Conservation (phyloP, 345 rosid genomes). For the Corymbia maculata region DNA sequence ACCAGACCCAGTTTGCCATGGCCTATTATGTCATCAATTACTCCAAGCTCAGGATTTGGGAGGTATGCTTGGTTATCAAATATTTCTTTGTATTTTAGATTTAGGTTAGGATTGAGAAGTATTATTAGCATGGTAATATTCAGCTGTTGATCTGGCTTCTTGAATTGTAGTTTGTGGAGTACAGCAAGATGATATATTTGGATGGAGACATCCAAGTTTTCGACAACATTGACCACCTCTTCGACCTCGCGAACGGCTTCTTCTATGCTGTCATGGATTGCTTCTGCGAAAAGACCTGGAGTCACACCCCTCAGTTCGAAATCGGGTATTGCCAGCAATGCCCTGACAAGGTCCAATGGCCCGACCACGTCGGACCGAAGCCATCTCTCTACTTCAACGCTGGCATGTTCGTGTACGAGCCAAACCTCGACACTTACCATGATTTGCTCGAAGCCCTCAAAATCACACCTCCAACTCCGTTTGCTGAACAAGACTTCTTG, state of each 20-base stretch:
- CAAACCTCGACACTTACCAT: neutral
- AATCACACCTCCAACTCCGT: neutral
- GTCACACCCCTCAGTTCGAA: neutral
- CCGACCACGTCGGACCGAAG: neutral
- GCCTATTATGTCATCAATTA: neutral
- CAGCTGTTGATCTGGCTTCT: neutral
- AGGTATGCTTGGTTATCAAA: conserved; percentile 2
- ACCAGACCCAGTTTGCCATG: neutral
- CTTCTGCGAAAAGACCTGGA: conserved; percentile 43
- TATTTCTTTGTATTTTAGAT: neutral
- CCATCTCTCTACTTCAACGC: neutral
- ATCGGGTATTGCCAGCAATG: neutral
- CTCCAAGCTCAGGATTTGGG: conserved; percentile 7
- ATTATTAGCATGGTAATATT: neutral
- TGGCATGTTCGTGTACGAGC: neutral
- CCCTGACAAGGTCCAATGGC: neutral
- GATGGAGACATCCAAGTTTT: conserved; percentile 35
- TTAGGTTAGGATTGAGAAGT: neutral
- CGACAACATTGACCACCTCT: conserved; percentile 30
- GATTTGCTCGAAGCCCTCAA: neutral
- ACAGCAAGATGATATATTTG: conserved; percentile 24
- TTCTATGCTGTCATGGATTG: conserved; percentile 49
- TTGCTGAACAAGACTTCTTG: neutral
- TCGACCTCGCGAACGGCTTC: conserved; percentile 20
- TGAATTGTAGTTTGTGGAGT: conserved; percentile 16